A percentile compares a stretch with the other conserved stretches of the same genome.
Conservation (phyloP, 163 green algal genomes). For the Scenedesmus sp. region DNA sequence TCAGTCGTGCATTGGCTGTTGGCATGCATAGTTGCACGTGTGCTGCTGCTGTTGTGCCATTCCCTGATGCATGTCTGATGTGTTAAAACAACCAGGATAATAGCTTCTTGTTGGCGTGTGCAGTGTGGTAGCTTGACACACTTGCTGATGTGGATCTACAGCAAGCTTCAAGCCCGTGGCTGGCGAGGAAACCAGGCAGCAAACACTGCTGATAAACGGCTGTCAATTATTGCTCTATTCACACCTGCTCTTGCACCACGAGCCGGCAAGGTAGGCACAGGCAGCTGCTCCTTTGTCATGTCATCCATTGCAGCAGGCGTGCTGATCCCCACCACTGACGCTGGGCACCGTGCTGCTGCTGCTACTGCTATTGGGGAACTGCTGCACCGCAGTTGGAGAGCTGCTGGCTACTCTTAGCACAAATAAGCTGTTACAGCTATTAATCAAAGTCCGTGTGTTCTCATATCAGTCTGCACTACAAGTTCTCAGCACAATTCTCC, state of each 20-base stretch:
- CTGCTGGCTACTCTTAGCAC: background rate
- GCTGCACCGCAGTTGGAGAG: background rate
- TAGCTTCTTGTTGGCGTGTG: background rate
- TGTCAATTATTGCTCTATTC: background rate
- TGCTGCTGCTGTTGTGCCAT: background rate
- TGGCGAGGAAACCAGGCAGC: background rate
- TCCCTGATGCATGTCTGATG: background rate
- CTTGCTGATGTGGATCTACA: background rate
- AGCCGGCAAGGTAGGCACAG: slow-evolving; percentile 18
- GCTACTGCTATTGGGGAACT: background rate
- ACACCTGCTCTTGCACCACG: slow-evolving; percentile 24
- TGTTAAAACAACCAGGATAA: no score
- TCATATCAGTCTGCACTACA: background rate
- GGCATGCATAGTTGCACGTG: background rate
- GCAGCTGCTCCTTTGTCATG: slow-evolving; percentile 23
- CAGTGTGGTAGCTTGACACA: background rate
- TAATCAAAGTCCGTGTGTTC: background rate
- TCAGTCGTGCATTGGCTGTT: background rate
- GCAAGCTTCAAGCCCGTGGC: background rate
- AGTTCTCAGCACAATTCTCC: background rate
- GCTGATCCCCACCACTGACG: background rate
- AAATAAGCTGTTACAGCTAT: background rate
- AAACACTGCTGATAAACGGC: background rate
- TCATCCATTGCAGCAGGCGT: background rate
- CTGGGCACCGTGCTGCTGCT: background rate